Base-by-base conservation (phyloP, 2,329 filamentous ascomycete genomes). In the Ramularia endophylla region DNA sequence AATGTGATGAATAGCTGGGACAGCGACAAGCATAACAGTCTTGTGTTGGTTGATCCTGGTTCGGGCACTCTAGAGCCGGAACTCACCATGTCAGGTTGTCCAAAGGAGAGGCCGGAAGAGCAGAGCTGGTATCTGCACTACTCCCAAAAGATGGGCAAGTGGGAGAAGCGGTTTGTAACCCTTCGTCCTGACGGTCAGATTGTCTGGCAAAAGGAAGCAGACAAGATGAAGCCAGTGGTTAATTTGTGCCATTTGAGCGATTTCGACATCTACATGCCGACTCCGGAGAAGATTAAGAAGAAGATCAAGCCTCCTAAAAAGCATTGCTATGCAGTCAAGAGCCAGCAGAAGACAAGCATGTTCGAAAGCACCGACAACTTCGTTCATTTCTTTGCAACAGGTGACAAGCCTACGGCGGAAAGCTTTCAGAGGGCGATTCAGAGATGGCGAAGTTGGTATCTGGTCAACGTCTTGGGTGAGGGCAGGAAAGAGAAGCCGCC, bases 1-100 rank as follows among this genome's bases (percentile, higher is more conserved):
- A 87, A 95, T 56, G 78, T 95, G 16, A 77, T 95, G 74, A 94
- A 94, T 61, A 94, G 88, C 0, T 97, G 90, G 90, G 86, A 94
- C 46, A 72, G 75, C 31, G 88, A 95, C 60, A 71, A 74, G 2
- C 82, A 88, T 53, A 92, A 94, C 56, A 72, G 75, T 6, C 70
- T 97, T 11, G 66, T 85, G 13, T 72, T 95, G 16, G 67, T 82
- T 40, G 72, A 81, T 11, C 55, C 56, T 11, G 74, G 80, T 27
- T 65, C 72, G 2, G 68, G 71, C 5, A 65, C 56, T 4, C 70
- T 75, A n/a, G 69, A 73, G 38, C 61, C 65, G 5, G 80, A 84
- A 41, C 72, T 95, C 5, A 80, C 85, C 17, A 66, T 82, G 4
- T 70, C 74, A 9, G 74, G 75, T 4, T 85, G 85, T 3, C 77